Evolutionary conservation across 2,329 filamentous ascomycete species (phyloP), one percentile per base, ranked within the genome.

Genomic region (Mariannaea elegans): DNA sequence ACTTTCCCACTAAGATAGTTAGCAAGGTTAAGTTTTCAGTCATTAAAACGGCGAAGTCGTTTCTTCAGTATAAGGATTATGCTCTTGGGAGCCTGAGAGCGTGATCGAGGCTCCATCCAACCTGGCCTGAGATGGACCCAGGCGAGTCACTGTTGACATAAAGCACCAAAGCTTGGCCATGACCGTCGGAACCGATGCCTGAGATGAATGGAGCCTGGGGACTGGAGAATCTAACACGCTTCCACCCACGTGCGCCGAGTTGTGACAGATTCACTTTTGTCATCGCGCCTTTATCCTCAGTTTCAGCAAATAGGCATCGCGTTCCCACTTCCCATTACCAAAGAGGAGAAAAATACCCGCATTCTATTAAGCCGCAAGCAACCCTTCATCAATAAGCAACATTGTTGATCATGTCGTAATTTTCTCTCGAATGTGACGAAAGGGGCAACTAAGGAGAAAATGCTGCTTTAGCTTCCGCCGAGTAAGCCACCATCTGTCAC

Each of bases 241-340:
- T 12, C 27, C 29, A 36, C 50, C 36, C n/a, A 51, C 47, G 56
- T 59, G 56, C 49, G 44, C n/a, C 31, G 41, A 41, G 10, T 21
- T 21, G 38, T 62, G 62, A 59, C 59, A 54, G 52, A 59, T 48
- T 44, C 5, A 21, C 18, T 47, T 53, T 44, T 56, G 62, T 64
- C 62, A 62, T 53, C n/a, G 23, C 41, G 7, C 16, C 36, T 13
- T 5, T 7, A 21, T 10, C 23, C n/a, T 12, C 27, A 19, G 39
- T 19, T 52, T 19, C n/a, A 31, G 34, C 14, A 39, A 56, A 50
- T 36, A 39, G 12, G 34, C 24, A 19, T 52, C n/a, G 7, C 7
- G n/a, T 7, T 27, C 16, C 16, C 32, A 36, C 27, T 23, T n/a
- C n/a, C 2, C 18, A 21, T 46, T 16, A 32, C 12, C 38, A 21